Evolutionary conservation across 331 rosid genomes (phyloP).

Genomic region (Pyracantha coccinea): DNA sequence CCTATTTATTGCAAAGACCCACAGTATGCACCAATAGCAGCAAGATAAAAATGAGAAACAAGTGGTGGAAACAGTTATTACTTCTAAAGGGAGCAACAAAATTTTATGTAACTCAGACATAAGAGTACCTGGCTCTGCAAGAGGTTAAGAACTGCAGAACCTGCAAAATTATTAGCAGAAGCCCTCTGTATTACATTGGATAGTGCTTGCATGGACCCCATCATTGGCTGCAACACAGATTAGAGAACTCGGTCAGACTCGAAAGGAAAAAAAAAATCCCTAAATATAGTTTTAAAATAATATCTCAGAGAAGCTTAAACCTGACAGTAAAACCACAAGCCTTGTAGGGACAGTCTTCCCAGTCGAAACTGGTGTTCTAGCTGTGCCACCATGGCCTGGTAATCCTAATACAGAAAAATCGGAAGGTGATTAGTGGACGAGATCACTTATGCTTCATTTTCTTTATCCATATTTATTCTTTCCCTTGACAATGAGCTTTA

Average conservation of each 20-base stretch:
- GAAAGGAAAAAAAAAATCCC: background rate
- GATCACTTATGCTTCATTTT: background rate
- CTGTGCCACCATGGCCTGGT: constrained; percentile 96
- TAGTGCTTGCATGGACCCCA: constrained; percentile 86
- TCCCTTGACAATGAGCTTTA: background rate
- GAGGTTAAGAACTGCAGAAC: constrained; percentile 94
- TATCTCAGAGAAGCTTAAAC: constrained; percentile 34
- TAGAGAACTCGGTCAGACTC: constrained; percentile 17
- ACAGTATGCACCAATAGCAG: background rate
- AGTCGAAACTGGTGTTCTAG: constrained; percentile 97
- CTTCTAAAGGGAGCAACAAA: background rate
- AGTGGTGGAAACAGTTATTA: background rate
- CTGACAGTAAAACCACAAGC: constrained; percentile 99
- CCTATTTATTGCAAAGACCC: constrained; percentile 37
- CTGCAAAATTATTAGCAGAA: constrained; percentile 60
- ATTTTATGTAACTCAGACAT: background rate
- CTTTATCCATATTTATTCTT: background rate
- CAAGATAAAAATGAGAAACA: background rate
- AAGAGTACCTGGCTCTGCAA: constrained; percentile 81
- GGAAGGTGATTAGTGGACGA: background rate
- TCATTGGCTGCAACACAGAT: constrained; percentile 65
- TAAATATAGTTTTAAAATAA: constrained; percentile 6
- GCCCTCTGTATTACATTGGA: constrained; percentile 69
- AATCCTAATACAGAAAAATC: constrained; percentile 52
- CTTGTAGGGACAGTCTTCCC: constrained; percentile 92